Evolutionary conservation across 1,139 yeast genomes (phyloP), one percentile per base, ranked within the genome.

Genomic region (Kurtzmaniella natalensis): DNA sequence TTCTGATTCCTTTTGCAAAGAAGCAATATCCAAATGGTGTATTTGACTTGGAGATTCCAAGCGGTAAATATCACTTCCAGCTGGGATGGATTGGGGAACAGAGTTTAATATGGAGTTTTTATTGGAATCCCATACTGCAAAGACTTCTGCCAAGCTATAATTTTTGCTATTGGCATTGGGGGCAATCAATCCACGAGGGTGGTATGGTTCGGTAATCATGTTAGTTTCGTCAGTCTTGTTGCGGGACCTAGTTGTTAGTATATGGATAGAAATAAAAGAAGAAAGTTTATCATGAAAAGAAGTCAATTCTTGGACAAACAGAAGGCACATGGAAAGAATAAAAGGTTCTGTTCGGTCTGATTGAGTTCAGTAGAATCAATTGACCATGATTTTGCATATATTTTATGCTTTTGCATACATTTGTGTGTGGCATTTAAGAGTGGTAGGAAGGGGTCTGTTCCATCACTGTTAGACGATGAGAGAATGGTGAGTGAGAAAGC

Each of bases 61-160:
- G 43, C 53, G 61, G 44, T 57, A 67, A 41, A 50, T 56, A 51
- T 55, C 65, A 37, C 46, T 50, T 3, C 14, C 9, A 13, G 18
- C 4, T n/a, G 14, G 40, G 41, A 52, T 15, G 47, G 45, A 10
- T 51, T 53, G 16, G 62, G 60, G 7, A 54, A 50, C 18, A 14
- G 45, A 43, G 43, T 40, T 47, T 48, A 57, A 51, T 43, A 55
- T 64, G 47, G 45, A 46, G 43, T 51, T 55, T 37, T 72, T 64
- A 55, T 75, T 63, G 25, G 64, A 59, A 22, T 62, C 55, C 73
- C 79, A 78, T 14, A 78, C 70, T 25, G 66, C 60, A 40, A 78
- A 64, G 43, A 78, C 70, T 42, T 78, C 78, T 23, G 70, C 68
- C 53, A 76, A 60, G 10, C 73, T 49, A 44, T 78, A 78, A 31